A percentile compares a stretch with the other conserved stretches of the same genome.
Evolutionary conservation across 768 basidiomycete species (phyloP).

Genomic region (Hypsizygus marmoreus): DNA sequence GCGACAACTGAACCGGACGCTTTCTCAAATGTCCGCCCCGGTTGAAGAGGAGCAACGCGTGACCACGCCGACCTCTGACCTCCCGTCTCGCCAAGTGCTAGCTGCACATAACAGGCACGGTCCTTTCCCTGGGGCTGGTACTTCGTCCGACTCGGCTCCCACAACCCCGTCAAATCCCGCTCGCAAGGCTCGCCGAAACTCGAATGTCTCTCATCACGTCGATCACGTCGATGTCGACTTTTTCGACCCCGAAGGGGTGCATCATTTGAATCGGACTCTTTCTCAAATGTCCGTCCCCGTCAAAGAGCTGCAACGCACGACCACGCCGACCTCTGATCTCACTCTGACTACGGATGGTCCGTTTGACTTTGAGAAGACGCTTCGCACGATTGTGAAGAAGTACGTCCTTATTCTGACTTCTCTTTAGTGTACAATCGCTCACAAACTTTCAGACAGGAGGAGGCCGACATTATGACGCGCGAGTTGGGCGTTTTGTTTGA

Average conservation of each 20-base stretch:
- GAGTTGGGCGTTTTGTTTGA: constrained; percentile 62
- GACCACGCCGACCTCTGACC: constrained; percentile 8
- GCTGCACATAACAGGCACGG: constrained; percentile 5
- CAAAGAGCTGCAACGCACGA: neutral
- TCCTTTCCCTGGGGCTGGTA: too few species aligned
- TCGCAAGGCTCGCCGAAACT: constrained; percentile 8
- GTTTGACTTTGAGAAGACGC: constrained; percentile 39
- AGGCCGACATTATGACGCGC: constrained; percentile 33
- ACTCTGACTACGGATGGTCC: constrained; percentile 26
- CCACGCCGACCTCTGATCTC: constrained; percentile 22
- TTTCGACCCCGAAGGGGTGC: constrained; percentile 57
- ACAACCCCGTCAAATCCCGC: constrained; percentile 7
- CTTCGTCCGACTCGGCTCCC: neutral
- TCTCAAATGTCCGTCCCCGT: constrained; percentile 25
- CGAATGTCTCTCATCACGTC: constrained; percentile 29
- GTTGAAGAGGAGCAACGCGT: constrained; percentile 7
- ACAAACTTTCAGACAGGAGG: constrained; percentile 10
- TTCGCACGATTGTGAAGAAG: constrained; percentile 34
- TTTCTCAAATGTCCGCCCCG: constrained; percentile 31
- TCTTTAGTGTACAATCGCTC: neutral
- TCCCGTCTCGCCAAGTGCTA: constrained; percentile 14
- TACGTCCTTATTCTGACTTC: constrained; percentile 12
- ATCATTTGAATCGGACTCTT: constrained; percentile 38
- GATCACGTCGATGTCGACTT: constrained; percentile 48
- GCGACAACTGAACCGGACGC: constrained; percentile 35